Conservation (phyloP, 1,139 yeast species). For the Geotrichum aggregatum region DNA sequence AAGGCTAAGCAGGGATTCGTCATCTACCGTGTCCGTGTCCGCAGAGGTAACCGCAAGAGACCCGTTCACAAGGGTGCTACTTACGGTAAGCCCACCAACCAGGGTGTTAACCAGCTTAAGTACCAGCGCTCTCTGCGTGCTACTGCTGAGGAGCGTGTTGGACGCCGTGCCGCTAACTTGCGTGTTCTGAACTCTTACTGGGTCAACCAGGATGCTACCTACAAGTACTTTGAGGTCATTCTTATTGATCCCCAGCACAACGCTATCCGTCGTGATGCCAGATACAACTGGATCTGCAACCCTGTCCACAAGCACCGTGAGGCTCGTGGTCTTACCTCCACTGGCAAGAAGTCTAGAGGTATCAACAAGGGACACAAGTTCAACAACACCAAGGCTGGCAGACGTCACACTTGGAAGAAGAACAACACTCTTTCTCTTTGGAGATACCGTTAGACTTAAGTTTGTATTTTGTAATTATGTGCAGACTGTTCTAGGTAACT, state of each 20-base stretch:
- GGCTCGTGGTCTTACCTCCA: slow-evolving; percentile 96
- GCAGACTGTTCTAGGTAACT: neutral
- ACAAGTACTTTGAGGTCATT: slow-evolving; percentile 98
- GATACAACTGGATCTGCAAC: slow-evolving; percentile 99
- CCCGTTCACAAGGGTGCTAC: slow-evolving; percentile 99
- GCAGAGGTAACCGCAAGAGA: slow-evolving; percentile 99
- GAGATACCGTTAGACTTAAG: slow-evolving; percentile 85
- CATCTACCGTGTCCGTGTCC: slow-evolving; percentile 96
- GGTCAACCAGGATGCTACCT: slow-evolving; percentile 98
- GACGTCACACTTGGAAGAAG: slow-evolving; percentile 99
- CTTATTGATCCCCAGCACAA: slow-evolving; percentile 96
- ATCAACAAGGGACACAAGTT: slow-evolving; percentile 99
- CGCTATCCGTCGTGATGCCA: slow-evolving; percentile 98
- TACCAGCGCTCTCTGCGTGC: slow-evolving; percentile 98
- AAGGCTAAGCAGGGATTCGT: slow-evolving; percentile 99
- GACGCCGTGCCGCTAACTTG: slow-evolving; percentile 97
- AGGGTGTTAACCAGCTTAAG: slow-evolving; percentile 98
- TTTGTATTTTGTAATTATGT: slow-evolving; percentile 12
- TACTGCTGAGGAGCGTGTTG: slow-evolving; percentile 99
- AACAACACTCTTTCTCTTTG: slow-evolving; percentile 98
- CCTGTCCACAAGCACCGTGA: slow-evolving; percentile 99
- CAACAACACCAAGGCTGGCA: slow-evolving; percentile 96
- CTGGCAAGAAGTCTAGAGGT: slow-evolving; percentile 99
- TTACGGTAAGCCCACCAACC: slow-evolving; percentile 99
- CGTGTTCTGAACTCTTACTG: slow-evolving; percentile 99